Base-by-base conservation (phyloP, 2,329 filamentous ascomycete genomes). In the Colletotrichum sp. region DNA sequence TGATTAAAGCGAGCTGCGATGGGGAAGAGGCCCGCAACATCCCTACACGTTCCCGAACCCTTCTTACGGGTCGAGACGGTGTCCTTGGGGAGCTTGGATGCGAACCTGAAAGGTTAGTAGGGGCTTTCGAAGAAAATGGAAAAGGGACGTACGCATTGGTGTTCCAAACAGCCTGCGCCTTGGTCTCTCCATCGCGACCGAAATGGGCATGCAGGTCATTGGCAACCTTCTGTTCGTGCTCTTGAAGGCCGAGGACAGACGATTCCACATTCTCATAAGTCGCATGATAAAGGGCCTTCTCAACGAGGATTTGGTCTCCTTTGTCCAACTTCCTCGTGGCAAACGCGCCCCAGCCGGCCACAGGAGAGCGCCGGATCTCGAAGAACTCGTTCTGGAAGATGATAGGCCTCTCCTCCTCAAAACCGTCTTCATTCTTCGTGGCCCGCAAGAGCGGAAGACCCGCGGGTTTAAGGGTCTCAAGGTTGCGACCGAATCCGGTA, bases 1-100 rank as follows among this genome's bases (percentile, higher is more conserved):
- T 93, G 91, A 79, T 93, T 93, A 82, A 93, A 92, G 4, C 90
- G 85, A 0, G 90, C 88, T 0, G 87, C 89, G 8, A 89, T 83
- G 1, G 88, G 84, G 72, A 91, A 91, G 4, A 91, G 76, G 2
- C 84, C 85, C 1, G 84, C 86, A 7, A 69, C 58, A 36, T 69
- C 64, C 9, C 30, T 21, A 18, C 32, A 9, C 3, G 24, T 7
- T 2, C 43, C 48, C 16, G 34, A 13, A 3, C 24, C 58, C 9
- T n/a, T 16, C 12, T 43, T 26, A 15, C 4, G 8, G 5, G 36
- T 18, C 12, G 21, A 36, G 7, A 24, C 18, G 15, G 36, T 32
- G 21, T 15, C 43, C 21, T 74, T 71, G 16, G 60, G 67, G 2
- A 43, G 36, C 21, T 38, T 38, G n/a, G 80, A 79, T 2, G 80